phyloP scores from a whole-genome alignment of 345 rosid genomes.

The Boechera stricta region DNA sequence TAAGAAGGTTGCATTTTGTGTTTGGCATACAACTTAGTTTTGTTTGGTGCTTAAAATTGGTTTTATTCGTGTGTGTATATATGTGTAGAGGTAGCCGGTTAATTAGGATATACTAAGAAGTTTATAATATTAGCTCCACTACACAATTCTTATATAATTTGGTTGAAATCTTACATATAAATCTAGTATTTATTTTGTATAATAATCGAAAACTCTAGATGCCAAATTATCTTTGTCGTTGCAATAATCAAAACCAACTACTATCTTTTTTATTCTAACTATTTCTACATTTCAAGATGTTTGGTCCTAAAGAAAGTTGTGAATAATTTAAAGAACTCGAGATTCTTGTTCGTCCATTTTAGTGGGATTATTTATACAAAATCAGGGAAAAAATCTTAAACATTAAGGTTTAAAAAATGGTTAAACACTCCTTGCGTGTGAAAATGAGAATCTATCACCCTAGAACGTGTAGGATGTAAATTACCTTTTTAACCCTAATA shows the following conservation, averaged over 20 bases:
- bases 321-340: slow-evolving; percentile 3
- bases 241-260: slow-evolving; percentile 37
- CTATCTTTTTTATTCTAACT: slow-evolving; percentile 1
- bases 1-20: slow-evolving; percentile 19
- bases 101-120: neutral
- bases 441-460: slow-evolving; percentile 28
- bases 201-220: slow-evolving; percentile 22
- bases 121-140: slow-evolving; percentile 22
- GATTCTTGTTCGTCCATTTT: slow-evolving; percentile 32
- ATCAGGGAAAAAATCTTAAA: neutral
- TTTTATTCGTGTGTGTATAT: slow-evolving; percentile 8
- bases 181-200: neutral
- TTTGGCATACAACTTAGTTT: slow-evolving; percentile 30
- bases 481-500: slow-evolving; percentile 16
- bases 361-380: slow-evolving; percentile 1
- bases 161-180: slow-evolving; percentile 23
- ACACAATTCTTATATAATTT: slow-evolving; percentile 33
- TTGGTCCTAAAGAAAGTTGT: slow-evolving; percentile 14
- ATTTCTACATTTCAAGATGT: slow-evolving; percentile 30
- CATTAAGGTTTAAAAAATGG: neutral
- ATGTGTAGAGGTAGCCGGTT: slow-evolving; percentile 13
- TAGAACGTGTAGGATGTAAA: slow-evolving; percentile 16
- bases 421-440: slow-evolving; percentile 20
- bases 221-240: slow-evolving; percentile 44
- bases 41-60: slow-evolving; percentile 22